phyloP scores from a whole-genome alignment of 805 yeast species.

The Myxozyma lipomycoides region DNA sequence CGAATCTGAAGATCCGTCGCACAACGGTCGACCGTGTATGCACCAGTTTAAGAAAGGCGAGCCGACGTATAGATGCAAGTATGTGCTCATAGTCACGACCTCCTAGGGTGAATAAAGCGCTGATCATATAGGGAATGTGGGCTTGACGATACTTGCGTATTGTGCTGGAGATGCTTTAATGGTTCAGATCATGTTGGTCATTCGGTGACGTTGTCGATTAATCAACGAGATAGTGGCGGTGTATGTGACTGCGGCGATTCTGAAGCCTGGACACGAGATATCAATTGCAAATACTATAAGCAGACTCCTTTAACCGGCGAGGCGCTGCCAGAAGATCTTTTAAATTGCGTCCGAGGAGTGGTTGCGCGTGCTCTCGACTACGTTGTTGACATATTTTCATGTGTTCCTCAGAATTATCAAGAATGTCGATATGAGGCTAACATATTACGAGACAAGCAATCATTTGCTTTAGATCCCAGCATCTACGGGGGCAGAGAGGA shows the following conservation, averaged over 20 bases:
- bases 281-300: slow-evolving; percentile 48
- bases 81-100: slow-evolving; percentile 12
- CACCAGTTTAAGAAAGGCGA: slow-evolving; percentile 71
- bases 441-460: slow-evolving; percentile 14
- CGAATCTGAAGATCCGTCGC: slow-evolving; percentile 39
- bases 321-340: slow-evolving; percentile 46
- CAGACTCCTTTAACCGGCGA: slow-evolving; percentile 12
- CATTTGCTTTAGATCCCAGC: slow-evolving; percentile 40
- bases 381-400: slow-evolving; percentile 50
- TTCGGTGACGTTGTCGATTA: slow-evolving; percentile 58
- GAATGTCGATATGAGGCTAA: slow-evolving; percentile 8
- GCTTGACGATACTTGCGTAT: slow-evolving; percentile 75
- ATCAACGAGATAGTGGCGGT: slow-evolving; percentile 62
- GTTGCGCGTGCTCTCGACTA: slow-evolving; percentile 53
- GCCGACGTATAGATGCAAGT: slow-evolving; percentile 67
- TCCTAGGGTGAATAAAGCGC: background rate
- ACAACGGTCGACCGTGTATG: slow-evolving; percentile 69
- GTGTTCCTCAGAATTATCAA: slow-evolving; percentile 29
- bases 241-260: slow-evolving; percentile 88
- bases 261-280: slow-evolving; percentile 66
- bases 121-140: slow-evolving; percentile 46
- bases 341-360: slow-evolving; percentile 40
- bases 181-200: slow-evolving; percentile 70
- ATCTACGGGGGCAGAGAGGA: slow-evolving; percentile 44
- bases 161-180: slow-evolving; percentile 73